Evolutionary conservation across 345 rosid species (phyloP).

Genomic region (Corchorus capsularis): DNA sequence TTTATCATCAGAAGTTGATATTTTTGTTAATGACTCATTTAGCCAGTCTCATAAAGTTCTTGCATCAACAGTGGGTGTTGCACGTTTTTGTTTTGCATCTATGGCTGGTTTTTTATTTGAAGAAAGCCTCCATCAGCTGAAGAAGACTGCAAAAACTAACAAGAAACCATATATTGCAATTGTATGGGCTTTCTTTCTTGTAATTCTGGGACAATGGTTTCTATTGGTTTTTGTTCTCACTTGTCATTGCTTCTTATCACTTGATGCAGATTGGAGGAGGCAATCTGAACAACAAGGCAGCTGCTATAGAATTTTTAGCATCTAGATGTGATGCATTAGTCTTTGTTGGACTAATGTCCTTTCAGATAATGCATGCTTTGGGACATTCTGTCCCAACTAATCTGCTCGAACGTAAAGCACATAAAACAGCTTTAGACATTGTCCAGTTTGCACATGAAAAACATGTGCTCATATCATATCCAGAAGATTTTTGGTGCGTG

Average conservation of each 20-base stretch:
- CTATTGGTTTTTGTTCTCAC: constrained; percentile 12
- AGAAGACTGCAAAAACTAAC: constrained; percentile 36
- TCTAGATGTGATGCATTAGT: constrained; percentile 63
- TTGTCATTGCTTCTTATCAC: constrained; percentile 19
- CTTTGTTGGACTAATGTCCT: constrained; percentile 63
- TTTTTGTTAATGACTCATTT: constrained; percentile 68
- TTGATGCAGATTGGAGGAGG: constrained; percentile 68
- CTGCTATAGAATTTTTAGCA: constrained; percentile 61
- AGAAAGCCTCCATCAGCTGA: constrained; percentile 44
- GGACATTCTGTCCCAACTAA: constrained; percentile 46
- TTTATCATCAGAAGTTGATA: constrained; percentile 59
- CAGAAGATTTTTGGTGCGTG: constrained; percentile 60
- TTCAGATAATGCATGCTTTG: constrained; percentile 61
- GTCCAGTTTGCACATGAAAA: constrained; percentile 46
- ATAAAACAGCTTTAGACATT: constrained; percentile 45
- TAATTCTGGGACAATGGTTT: background rate
- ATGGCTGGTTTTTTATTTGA: constrained; percentile 71
- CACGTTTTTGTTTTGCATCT: constrained; percentile 51
- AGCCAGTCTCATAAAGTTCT: constrained; percentile 59
- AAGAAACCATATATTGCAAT: constrained; percentile 58
- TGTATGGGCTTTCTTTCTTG: constrained; percentile 40
- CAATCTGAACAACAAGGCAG: constrained; percentile 50
- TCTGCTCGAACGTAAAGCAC: constrained; percentile 48
- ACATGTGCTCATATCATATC: constrained; percentile 43
- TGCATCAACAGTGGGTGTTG: constrained; percentile 65